Evolutionary conservation across 768 basidiomycete species (phyloP), one percentile per base, ranked within the genome.

Genomic region (Calocybe cyanea): DNA sequence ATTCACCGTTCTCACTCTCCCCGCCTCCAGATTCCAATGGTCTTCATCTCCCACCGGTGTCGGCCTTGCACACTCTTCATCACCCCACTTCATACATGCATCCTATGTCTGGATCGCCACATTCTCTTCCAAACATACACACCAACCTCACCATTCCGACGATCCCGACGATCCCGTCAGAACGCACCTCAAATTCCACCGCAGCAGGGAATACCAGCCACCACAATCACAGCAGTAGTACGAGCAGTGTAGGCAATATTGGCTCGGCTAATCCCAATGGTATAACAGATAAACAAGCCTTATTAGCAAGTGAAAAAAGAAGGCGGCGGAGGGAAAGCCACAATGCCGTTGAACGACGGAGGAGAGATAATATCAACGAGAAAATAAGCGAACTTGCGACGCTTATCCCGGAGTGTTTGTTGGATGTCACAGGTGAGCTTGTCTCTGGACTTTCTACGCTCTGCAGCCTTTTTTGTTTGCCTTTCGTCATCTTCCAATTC

Each of bases 301-400:
- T 77, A 14, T 63, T 87, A 7, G 83, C 84, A n/a, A 80, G 78
- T 52, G 92, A 95, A 67, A 94, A 94, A 62, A 69, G 92, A 2
- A 68, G 90, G 2, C 69, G 89, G 28, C 67, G 92, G 39, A 67
- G 92, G 48, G 92, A 94, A 65, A 85, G 81, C 7, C 92, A 96
- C 61, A 96, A 96, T 55, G 91, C 91, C 2, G 92, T 96, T 53
- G 92, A 96, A 69, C 72, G 92, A 14, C 67, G 92, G 20, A 59
- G 92, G 49, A 64, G 92, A 38, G 92, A 96, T 60, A 94, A 93
- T 62, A 96, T 96, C 63, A 96, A 96, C 65, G 92, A 96, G 68
- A 90, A 92, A 65, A 96, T 96, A 55, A 78, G 79, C 31, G 92
- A 96, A 62, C 77, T 96, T 1, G 87, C 92, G 15, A 85, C 85